Conservation (phyloP, 2,329 filamentous ascomycete species). For the Fonsecaea multimorphosa region DNA sequence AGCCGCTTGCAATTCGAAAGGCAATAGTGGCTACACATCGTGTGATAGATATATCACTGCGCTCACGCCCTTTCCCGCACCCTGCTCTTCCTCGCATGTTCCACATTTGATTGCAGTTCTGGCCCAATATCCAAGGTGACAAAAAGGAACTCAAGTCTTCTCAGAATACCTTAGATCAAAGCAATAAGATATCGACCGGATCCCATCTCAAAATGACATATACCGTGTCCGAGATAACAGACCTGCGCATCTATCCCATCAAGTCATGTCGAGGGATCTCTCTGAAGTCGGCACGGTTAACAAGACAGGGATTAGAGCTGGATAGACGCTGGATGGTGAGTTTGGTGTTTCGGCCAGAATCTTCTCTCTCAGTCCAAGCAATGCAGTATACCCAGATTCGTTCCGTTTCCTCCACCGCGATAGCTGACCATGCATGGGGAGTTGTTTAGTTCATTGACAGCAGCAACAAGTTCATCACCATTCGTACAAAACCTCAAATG, state of each 20-base stretch:
- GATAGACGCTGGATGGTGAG: constrained; percentile 68
- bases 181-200: not conserved
- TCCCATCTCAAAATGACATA: constrained; percentile 22
- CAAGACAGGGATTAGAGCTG: constrained; percentile 64
- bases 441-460: constrained; percentile 57
- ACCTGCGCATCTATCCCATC: constrained; percentile 66
- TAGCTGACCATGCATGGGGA: constrained; percentile 11
- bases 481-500: constrained; percentile 66
- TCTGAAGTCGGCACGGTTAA: constrained; percentile 58
- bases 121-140: not conserved
- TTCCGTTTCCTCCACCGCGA: not conserved
- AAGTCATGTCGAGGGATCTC: constrained; percentile 70
- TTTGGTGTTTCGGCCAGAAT: not conserved
- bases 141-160: not conserved
- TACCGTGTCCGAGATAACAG: constrained; percentile 37
- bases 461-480: constrained; percentile 65
- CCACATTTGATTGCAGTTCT: not conserved
- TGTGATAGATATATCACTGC: not conserved
- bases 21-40: not conserved
- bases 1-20: not conserved
- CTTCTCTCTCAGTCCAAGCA: not conserved
- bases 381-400: not conserved
- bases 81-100: not conserved
- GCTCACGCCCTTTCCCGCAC: not conserved
- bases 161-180: not conserved